A percentile compares a stretch with the other conserved stretches of the same genome.
Evolutionary conservation across 805 yeast genomes (phyloP).

Genomic region (Metschnikowia proteae): DNA sequence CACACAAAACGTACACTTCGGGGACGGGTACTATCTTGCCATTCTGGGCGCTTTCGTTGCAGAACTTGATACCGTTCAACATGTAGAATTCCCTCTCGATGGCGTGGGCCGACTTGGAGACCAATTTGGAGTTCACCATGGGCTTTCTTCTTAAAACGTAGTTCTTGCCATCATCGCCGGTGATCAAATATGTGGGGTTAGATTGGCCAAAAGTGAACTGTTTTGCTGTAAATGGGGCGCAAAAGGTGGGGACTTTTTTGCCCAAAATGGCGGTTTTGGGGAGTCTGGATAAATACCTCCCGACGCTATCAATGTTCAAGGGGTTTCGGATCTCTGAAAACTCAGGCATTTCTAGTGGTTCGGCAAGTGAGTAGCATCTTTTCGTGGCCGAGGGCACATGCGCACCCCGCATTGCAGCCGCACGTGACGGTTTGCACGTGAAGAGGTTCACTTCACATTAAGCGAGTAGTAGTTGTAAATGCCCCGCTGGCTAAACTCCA

Average conservation of each 20-base stretch:
- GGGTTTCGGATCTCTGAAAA: conserved; percentile 36
- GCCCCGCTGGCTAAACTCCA: conserved; percentile 50
- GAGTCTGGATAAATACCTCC: conserved; percentile 19
- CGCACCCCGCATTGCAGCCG: neutral
- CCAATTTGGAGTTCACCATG: conserved; percentile 43
- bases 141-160: conserved; percentile 59
- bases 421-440: neutral
- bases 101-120: conserved; percentile 57
- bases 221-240: conserved; percentile 28
- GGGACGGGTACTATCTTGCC: conserved; percentile 50
- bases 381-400: neutral
- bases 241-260: conserved; percentile 12
- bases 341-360: conserved; percentile 12
- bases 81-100: conserved; percentile 58
- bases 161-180: conserved; percentile 35
- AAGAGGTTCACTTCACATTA: conserved; percentile 29
- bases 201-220: conserved; percentile 64
- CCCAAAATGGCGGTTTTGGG: conserved; percentile 24
- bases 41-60: conserved; percentile 20
- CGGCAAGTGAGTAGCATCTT: neutral
- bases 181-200: conserved; percentile 55
- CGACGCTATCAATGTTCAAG: conserved; percentile 25
- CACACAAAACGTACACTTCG: conserved; percentile 47
- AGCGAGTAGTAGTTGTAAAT: conserved; percentile 56
- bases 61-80: conserved; percentile 35